Evolutionary conservation across 2,329 filamentous ascomycete genomes (phyloP), one percentile per base, ranked within the genome.

Genomic region (Eutypa lata): DNA sequence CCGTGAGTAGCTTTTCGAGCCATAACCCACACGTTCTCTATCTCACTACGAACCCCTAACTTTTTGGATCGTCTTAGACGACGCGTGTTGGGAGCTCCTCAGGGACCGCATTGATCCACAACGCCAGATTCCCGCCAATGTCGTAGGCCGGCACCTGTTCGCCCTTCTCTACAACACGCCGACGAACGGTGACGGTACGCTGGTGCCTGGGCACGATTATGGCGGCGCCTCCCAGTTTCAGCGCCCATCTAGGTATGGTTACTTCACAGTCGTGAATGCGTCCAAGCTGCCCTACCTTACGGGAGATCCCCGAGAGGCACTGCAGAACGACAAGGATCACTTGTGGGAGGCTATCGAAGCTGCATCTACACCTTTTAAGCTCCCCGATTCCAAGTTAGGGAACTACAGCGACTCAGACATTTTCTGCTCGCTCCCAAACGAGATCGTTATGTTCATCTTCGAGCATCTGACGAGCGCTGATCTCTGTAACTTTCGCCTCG

Each of bases 11-110:
- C 7, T n/a, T n/a, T n/a, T n/a, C n/a, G n/a, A n/a, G n/a, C n/a
- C n/a, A n/a, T n/a, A n/a, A n/a, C n/a, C n/a, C 31, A 8, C 31
- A 35, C 31, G 8, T 14, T 35, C 31, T 14, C 31, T 35, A 14
- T 35, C 31, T 35, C 31, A 8, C 31, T 35, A 8, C 31, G 8
- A 7, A 14, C 31, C 7, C 31, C 14, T 35, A 8, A 8, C 31
- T 35, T 35, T 35, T 35, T 35, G 8, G 7, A 8, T 35, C 14
- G 7, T 35, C 14, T 35, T 35, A 35, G 31, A 62, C 37, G 55
- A 59, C 35, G 50, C 54, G 33, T 64, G 60, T 48, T 64, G 59
- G 57, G 47, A 57, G 35, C 55, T 64, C 10, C 46, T 61, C 5
- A 33, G 51, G 18, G 53, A 52, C 28, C 55, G 53, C n/a, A 33